phyloP scores from a whole-genome alignment of 1,139 yeast species.

The Protomyces inundatus region DNA sequence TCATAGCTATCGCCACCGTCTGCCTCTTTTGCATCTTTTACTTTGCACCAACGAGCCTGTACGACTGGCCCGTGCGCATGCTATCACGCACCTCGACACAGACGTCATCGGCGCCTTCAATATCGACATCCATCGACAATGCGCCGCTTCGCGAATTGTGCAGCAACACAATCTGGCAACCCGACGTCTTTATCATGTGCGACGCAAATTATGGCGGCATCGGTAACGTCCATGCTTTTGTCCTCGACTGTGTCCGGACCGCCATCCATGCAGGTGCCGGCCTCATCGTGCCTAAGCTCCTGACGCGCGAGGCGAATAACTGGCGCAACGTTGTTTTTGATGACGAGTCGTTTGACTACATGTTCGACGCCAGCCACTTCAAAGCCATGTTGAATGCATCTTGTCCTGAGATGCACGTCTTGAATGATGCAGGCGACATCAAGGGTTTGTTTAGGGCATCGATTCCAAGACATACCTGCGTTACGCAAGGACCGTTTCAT shows the following conservation, averaged over 20 bases:
- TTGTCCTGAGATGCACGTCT: slow-evolving; percentile 7
- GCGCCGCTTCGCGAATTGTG: neutral
- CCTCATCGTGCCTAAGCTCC: slow-evolving; percentile 7
- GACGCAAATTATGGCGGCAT: slow-evolving; percentile 2
- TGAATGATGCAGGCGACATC: neutral
- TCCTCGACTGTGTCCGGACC: slow-evolving; percentile 3
- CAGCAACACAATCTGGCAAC: slow-evolving; percentile 3
- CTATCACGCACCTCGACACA: no score
- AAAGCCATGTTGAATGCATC: neutral
- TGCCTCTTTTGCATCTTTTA: no score
- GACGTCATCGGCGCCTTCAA: no score
- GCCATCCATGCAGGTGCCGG: slow-evolving; percentile 11
- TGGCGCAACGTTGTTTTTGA: neutral
- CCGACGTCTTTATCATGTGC: slow-evolving; percentile 2
- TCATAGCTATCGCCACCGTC: no score
- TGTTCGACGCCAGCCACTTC: slow-evolving; percentile 3
- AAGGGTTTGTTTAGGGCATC: no score
- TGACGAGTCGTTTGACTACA: neutral
- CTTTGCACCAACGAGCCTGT: no score
- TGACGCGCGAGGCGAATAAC: neutral
- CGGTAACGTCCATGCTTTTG: slow-evolving; percentile 4
- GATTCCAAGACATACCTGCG: neutral
- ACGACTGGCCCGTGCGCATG: no score
- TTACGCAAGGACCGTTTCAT: neutral
- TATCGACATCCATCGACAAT: neutral